Base-by-base conservation (phyloP, 495 filamentous ascomycete species). In the Annulohypoxylon bovei region DNA sequence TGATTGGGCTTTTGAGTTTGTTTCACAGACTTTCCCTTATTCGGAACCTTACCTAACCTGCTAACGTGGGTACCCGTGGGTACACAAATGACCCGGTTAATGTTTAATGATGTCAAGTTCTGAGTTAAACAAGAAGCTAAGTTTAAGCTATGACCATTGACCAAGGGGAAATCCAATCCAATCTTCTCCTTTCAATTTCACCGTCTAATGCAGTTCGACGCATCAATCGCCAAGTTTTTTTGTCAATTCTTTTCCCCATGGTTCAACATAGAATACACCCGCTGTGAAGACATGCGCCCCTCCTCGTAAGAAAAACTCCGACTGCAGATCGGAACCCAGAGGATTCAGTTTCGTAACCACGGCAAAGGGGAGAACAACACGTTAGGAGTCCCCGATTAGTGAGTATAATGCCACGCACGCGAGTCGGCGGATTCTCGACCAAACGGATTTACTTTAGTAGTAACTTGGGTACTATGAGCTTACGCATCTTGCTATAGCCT, bases 21-120 rank as follows among this genome's bases (percentile, higher is more conserved):
- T 62, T 35, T 37, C 44, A 62, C 59, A 37, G 35, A 28, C 12
- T 42, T 32, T 18, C n/a, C 37, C 37, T 18, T 44, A n/a, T 20
- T 22, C 4, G 27, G 11, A 14, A 52, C 16, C 49, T 33, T n/a
- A 33, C 28, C 4, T 50, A 28, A n/a, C 20, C 3, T 16, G 46
- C 46, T 47, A 42, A 61, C 33, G 44, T 62, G 59, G 59, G 46
- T 62, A 47, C 40, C 59, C 32, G 35, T 52, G 47, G 46, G 11
- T 20, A 46, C 20, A 46, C n/a, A 22, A 39, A 46, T 25, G 32
- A 52, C 46, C 33, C 46, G 9, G 46, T 39, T 12, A 33, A 62
- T 25, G 46, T 49, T 40, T 28, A 53, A 53, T 62, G 59, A 62
- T 49, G 53, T 56, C 46, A 61, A 61, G 30, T 37, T 20, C n/a